Percentiles rank a stretch among this genome's conserved stretches.
Evolutionary conservation across 225 moss, liverwort and hornwort genomes (phyloP).

Genomic region (Sphagnum tenellum): DNA sequence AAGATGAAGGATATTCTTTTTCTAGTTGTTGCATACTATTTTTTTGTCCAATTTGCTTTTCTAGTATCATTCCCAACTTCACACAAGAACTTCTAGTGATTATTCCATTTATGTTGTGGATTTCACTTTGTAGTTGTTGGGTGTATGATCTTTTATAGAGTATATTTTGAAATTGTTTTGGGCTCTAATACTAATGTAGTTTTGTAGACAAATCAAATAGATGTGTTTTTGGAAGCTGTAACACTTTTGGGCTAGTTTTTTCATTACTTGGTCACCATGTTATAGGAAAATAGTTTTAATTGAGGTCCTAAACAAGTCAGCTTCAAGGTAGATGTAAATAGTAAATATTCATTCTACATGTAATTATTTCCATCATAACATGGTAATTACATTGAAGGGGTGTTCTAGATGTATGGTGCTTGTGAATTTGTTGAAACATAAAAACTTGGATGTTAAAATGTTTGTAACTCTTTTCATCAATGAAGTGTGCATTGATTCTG

Average conservation of each 20-base stretch:
- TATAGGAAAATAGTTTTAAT: constrained; percentile 59
- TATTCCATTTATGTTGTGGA: not conserved
- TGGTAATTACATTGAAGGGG: constrained; percentile 71
- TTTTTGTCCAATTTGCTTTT: not conserved
- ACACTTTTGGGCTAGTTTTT: not conserved
- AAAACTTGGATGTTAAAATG: constrained; percentile 82
- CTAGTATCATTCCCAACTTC: constrained; percentile 67
- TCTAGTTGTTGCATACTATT: not conserved
- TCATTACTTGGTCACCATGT: constrained; percentile 9
- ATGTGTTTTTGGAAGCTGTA: not conserved
- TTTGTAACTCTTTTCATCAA: constrained; percentile 90
- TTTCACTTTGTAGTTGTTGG: not conserved
- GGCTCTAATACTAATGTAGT: too few relatives aligned
- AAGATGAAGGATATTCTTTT: constrained; percentile 35
- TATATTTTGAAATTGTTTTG: too few relatives aligned
- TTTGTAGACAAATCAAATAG: constrained; percentile 68
- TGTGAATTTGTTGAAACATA: constrained; percentile 66
- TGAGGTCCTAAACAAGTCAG: constrained; percentile 19
- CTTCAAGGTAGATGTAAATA: too few relatives aligned
- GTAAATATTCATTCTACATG: constrained; percentile 5
- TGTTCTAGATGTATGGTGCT: constrained; percentile 72
- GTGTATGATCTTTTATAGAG: too few relatives aligned
- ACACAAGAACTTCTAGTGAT: constrained; percentile 77
- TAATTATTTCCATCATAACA: constrained; percentile 78
- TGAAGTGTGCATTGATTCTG: constrained; percentile 92